Base-by-base conservation (phyloP, 2,329 filamentous ascomycete species). In the Exophiala phaeomuriformis region DNA sequence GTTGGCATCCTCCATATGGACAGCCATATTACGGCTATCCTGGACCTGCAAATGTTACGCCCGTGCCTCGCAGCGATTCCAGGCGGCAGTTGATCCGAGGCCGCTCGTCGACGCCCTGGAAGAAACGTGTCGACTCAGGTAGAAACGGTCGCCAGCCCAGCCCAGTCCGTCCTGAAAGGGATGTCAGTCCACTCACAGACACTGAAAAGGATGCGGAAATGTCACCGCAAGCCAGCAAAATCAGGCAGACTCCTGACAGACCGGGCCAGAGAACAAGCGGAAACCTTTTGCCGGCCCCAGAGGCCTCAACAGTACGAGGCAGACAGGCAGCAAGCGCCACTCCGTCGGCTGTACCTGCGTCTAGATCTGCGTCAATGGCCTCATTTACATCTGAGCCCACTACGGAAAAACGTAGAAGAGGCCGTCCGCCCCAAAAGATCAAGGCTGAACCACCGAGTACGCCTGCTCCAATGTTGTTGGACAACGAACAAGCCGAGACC, bases 401-500 rank as follows among this genome's bases (percentile, higher is more conserved):
- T 12, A 57, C 55, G 12, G 56, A 56, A 8, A 54, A 47, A 28
- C 56, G 54, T 30, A 53, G 44, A 46, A 47, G 47, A 48, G 57
- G 52, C n/a, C 48, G 61, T 8, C 44, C 50, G 31, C 27, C 55
- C 31, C 43, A 52, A 9, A 61, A 58, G 46, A 59, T 63, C 47
- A 64, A 64, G 51, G 48, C 56, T 7, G 62, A 64, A 53, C 55
- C 60, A 31, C 69, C 68, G 3, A 66, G 62, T 47, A 71, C 69
- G 8, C 69, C 69, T 27, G 64, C 64, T 29, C 64, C 64, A 6
- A 58, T 67, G 5, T 60, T 61, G 1, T 69, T 69, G 29, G 65
- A 68, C 30, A 61, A 61, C 1, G 69, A 69, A 28, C 68, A 69
- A 39, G 59, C 58, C 1, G 65, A 69, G 46, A 45, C 57, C 36